These are phyloP conservation scores for Begonia loranthoides DNA, from an alignment of 306 rosid genomes.

Conservation along the genomic window DNA sequence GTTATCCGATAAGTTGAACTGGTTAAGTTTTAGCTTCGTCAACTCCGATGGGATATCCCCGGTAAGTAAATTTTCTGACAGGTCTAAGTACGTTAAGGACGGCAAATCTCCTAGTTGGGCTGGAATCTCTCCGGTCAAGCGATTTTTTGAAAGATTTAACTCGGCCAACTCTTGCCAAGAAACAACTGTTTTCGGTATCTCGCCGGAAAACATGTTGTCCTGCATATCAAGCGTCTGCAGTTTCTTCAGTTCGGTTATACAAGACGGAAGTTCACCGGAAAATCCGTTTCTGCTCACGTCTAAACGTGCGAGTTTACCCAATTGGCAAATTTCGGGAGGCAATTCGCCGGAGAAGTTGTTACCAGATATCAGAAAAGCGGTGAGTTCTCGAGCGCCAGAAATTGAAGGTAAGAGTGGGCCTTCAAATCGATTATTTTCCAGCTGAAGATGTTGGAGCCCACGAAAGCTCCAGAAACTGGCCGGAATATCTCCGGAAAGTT, in stretches of 20 bases:
- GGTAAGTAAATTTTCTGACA: conserved; percentile 37
- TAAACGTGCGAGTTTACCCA: conserved; percentile 20
- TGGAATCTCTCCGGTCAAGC: conserved; percentile 48
- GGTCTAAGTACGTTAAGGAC: conserved; percentile 48
- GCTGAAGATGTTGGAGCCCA: conserved; percentile 15
- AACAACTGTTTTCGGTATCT: conserved; percentile 33
- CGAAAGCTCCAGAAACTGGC: conserved; percentile 39
- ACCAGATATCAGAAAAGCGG: conserved; percentile 16
- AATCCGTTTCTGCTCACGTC: conserved; percentile 40
- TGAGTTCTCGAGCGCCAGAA: conserved; percentile 17
- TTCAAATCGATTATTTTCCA: conserved; percentile 37
- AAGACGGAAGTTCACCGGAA: conserved; percentile 38
- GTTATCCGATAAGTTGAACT: conserved; percentile 53
- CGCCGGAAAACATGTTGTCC: conserved; percentile 39
- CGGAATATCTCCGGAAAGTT: conserved; percentile 42
- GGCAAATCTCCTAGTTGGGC: conserved; percentile 39
- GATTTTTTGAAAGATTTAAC: conserved; percentile 47
- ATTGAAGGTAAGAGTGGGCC: conserved; percentile 36
- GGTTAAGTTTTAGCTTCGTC: conserved; percentile 40
- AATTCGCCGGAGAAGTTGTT: conserved; percentile 44
- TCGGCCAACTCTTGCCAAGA: conserved; percentile 47
- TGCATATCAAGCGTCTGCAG: conserved; percentile 54
- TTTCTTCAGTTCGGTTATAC: conserved; percentile 38
- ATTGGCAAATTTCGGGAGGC: conserved; percentile 35
- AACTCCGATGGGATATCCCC: conserved; percentile 56